phyloP scores from a whole-genome alignment of 371 early-diverging fungal species.

The Apophysomyces ossiformis region DNA sequence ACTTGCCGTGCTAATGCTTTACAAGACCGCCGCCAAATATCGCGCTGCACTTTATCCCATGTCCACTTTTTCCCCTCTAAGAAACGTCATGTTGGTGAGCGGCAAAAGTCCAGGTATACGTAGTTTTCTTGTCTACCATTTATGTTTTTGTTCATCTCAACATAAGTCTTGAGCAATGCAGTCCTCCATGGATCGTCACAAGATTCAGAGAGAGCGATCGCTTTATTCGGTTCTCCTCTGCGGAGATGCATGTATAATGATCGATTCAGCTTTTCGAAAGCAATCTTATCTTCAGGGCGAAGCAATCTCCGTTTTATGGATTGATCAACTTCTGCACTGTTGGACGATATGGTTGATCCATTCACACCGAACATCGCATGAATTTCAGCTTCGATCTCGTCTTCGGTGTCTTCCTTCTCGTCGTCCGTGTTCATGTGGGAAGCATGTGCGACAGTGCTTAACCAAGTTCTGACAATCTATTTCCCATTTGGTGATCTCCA shows the following conservation, averaged over 20 bases:
- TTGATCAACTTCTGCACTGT: not conserved
- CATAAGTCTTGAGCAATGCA: constrained; percentile 7
- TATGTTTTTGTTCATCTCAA: not conserved
- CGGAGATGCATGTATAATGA: constrained; percentile 10
- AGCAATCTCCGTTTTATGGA: constrained; percentile 1
- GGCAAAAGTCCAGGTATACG: not conserved
- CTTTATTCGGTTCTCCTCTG: constrained; percentile 4
- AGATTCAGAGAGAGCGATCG: not conserved
- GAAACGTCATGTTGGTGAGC: not conserved
- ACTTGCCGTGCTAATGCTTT: not conserved
- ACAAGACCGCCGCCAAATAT: constrained; percentile 13
- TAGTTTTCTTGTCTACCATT: not conserved
- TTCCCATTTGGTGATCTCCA: not conserved
- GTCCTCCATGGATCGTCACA: constrained; percentile 13
- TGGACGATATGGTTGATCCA: constrained; percentile 10
- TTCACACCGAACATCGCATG: not conserved
- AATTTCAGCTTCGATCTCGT: constrained; percentile 22
- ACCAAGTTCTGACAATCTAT: not conserved
- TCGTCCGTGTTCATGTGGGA: not conserved
- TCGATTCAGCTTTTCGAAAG: constrained; percentile 4
- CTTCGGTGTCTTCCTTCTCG: constrained; percentile 16
- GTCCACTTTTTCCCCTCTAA: constrained; percentile 6
- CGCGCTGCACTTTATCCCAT: constrained; percentile 16
- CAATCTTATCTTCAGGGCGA: not conserved
- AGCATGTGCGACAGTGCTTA: not conserved